Conservation (phyloP, 2,329 filamentous ascomycete species). For the Biscogniauxia marginata region DNA sequence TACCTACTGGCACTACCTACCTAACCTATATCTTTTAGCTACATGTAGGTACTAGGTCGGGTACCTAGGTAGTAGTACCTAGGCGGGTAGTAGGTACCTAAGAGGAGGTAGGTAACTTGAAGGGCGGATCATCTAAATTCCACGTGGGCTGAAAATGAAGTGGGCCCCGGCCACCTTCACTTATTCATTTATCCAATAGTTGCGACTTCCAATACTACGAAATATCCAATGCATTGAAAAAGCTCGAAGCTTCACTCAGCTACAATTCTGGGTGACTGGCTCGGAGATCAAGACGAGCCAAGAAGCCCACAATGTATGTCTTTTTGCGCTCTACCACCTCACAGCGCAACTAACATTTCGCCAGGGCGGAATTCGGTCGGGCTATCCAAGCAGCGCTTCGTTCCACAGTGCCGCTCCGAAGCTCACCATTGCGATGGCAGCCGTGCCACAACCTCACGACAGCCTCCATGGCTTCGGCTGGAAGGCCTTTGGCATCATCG, state of each 20-base stretch:
- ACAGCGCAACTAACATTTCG: no score
- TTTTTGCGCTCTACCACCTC: neutral
- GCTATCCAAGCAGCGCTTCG: slow-evolving; percentile 24
- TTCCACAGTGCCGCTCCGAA: slow-evolving; percentile 23
- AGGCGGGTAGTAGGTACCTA: no score
- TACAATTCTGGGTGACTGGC: no score
- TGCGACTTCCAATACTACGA: no score
- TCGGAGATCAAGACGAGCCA: no score
- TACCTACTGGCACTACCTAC: no score
- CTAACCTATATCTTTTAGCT: no score
- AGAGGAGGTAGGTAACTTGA: no score
- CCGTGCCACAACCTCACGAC: slow-evolving; percentile 6
- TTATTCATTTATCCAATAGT: neutral
- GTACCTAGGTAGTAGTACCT: neutral
- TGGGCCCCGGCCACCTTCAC: neutral
- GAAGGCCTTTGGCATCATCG: slow-evolving; percentile 19
- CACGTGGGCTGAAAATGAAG: neutral
- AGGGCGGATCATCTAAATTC: neutral
- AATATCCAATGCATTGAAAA: neutral
- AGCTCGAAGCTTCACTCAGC: neutral
- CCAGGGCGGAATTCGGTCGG: slow-evolving; percentile 29
- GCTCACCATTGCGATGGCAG: slow-evolving; percentile 19
- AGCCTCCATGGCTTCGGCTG: slow-evolving; percentile 1
- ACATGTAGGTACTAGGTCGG: no score
- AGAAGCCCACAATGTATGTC: slow-evolving; percentile 23